A percentile compares a stretch with the other conserved stretches of the same genome.
Evolutionary conservation across 2,329 filamentous ascomycete species (phyloP).

Genomic region (Hymenoscyphus fructigenus): DNA sequence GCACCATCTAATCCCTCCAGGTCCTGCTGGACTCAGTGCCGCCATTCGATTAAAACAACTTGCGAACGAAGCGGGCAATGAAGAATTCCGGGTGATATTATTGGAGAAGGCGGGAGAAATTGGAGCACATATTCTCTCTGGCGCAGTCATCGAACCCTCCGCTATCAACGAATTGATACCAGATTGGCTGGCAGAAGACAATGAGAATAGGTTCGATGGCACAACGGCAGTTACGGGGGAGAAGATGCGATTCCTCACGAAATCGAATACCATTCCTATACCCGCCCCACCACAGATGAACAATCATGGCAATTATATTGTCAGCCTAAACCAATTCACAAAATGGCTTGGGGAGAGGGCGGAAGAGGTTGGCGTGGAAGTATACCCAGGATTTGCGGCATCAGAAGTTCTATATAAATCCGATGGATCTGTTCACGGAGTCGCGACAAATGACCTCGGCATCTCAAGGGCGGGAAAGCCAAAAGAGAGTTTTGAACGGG

Average conservation of each 20-base stretch:
- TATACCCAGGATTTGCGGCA: constrained; percentile 94
- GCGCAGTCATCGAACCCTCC: constrained; percentile 88
- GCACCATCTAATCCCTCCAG: constrained; percentile 38
- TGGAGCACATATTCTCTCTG: constrained; percentile 92
- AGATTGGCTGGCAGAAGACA: constrained; percentile 88
- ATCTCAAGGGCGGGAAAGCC: constrained; percentile 78
- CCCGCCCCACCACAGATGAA: constrained; percentile 95
- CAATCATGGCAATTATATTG: constrained; percentile 97
- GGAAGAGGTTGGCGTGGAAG: constrained; percentile 93
- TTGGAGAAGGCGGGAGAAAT: constrained; percentile 95
- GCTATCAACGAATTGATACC: constrained; percentile 88
- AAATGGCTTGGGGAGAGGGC: constrained; percentile 95
- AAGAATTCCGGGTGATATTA: constrained; percentile 89
- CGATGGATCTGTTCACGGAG: constrained; percentile 87
- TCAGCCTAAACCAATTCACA: constrained; percentile 90
- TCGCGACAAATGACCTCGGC: constrained; percentile 94
- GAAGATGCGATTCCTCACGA: constrained; percentile 91
- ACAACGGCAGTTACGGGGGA: constrained; percentile 82
- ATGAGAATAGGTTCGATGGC: constrained; percentile 82
- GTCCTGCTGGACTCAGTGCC: constrained; percentile 89
- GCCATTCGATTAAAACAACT: constrained; percentile 95
- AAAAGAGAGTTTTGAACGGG: constrained; percentile 89
- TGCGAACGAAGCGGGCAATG: constrained; percentile 90
- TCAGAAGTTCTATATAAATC: constrained; percentile 85
- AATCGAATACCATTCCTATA: constrained; percentile 73